A percentile compares a stretch with the other conserved stretches of the same genome.
Evolutionary conservation across 768 basidiomycete genomes (phyloP).

Genomic region (Pleurotus ostreatus): DNA sequence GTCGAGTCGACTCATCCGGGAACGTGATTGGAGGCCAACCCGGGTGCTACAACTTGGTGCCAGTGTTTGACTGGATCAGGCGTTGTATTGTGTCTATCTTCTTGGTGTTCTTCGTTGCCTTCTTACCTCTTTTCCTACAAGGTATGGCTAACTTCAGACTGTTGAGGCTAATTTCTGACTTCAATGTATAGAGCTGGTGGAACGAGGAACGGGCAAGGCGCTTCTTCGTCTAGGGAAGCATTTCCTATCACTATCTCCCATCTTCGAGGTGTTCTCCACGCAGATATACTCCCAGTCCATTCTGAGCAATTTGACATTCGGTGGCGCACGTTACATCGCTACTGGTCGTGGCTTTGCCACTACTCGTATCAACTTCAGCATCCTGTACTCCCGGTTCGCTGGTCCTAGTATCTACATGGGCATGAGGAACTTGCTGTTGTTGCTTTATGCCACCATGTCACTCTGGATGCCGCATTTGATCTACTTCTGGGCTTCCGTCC

Average conservation of each 20-base stretch:
- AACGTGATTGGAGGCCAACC: slow-evolving; percentile 81
- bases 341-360: slow-evolving; percentile 99
- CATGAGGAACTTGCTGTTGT: slow-evolving; percentile 85
- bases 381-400: slow-evolving; percentile 97
- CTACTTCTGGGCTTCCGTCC: slow-evolving; percentile 98
- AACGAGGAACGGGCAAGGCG: slow-evolving; percentile 94
- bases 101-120: slow-evolving; percentile 98
- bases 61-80: slow-evolving; percentile 97
- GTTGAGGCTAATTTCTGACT: background rate
- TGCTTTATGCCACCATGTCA: slow-evolving; percentile 88
- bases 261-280: slow-evolving; percentile 99
- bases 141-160: slow-evolving; percentile 44
- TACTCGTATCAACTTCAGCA: slow-evolving; percentile 91
- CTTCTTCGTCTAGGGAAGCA: slow-evolving; percentile 93
- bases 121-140: slow-evolving; percentile 94
- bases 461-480: slow-evolving; percentile 94
- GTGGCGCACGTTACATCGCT: slow-evolving; percentile 98
- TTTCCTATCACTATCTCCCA: slow-evolving; percentile 93
- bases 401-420: slow-evolving; percentile 99
- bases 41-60: slow-evolving; percentile 94
- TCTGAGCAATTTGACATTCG: slow-evolving; percentile 93
- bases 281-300: slow-evolving; percentile 98
- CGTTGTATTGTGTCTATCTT: slow-evolving; percentile 97
- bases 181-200: slow-evolving; percentile 72
- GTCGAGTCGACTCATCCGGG: slow-evolving; percentile 76